phyloP scores from a whole-genome alignment of 148 eudicot species.

The Rhododendron ferrugineum region DNA sequence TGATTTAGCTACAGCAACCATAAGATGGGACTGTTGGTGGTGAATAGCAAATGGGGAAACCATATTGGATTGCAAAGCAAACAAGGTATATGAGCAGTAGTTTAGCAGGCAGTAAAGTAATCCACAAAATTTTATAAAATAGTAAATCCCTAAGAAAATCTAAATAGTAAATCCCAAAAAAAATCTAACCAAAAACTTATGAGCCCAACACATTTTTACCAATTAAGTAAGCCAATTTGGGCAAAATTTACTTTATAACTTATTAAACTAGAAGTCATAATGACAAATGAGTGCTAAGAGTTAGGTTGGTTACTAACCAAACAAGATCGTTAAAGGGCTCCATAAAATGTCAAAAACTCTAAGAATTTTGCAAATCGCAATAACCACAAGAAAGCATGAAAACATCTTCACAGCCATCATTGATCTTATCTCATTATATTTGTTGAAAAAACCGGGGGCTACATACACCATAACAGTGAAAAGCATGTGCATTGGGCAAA shows the following conservation, averaged over 20 bases:
- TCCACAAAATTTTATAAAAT: too few relatives aligned
- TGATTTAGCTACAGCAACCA: slow-evolving; percentile 85
- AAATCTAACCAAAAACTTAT: not conserved
- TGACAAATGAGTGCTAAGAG: not conserved
- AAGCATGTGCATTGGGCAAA: slow-evolving; percentile 93
- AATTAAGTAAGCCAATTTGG: not conserved
- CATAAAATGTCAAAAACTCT: slow-evolving; percentile 73
- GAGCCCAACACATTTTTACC: not conserved
- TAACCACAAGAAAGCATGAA: slow-evolving; percentile 66
- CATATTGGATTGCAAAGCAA: slow-evolving; percentile 61
- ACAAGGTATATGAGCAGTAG: not conserved
- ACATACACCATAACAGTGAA: slow-evolving; percentile 93
- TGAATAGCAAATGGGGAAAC: slow-evolving; percentile 77
- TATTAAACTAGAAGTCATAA: not conserved
- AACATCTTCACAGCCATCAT: slow-evolving; percentile 64
- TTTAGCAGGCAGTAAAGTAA: too few relatives aligned
- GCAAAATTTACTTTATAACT: not conserved
- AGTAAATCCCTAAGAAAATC: too few relatives aligned
- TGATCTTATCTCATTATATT: slow-evolving; percentile 72
- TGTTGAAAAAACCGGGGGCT: slow-evolving; percentile 74
- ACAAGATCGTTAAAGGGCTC: slow-evolving; percentile 60
- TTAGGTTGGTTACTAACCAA: slow-evolving; percentile 42
- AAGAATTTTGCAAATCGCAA: slow-evolving; percentile 78
- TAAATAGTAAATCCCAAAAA: too few relatives aligned
- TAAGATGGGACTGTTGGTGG: slow-evolving; percentile 83